A percentile compares a stretch with the other conserved stretches of the same genome.
Conservation (phyloP, 2,329 filamentous ascomycete genomes). For the Lachnellula arida region DNA sequence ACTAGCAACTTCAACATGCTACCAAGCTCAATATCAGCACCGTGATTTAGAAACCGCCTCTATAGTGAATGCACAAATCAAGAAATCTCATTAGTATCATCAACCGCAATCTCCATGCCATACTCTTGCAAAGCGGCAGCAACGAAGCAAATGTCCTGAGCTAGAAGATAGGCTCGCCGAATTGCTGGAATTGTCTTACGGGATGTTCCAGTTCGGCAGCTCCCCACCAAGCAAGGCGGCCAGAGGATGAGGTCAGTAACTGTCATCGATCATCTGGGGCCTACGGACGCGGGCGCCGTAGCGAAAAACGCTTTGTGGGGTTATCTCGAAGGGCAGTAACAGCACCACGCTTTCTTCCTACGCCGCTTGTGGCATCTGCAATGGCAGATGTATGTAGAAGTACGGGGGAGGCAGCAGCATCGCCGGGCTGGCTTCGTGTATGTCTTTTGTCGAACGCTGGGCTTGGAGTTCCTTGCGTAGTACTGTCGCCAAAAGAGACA, state of each 20-base stretch:
- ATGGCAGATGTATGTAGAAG: background rate
- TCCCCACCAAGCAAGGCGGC: background rate
- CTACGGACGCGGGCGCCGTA: background rate
- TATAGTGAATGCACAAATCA: background rate
- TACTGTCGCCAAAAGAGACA: constrained; percentile 1
- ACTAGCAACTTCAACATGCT: background rate
- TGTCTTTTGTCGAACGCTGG: background rate
- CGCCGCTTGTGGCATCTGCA: background rate
- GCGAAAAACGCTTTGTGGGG: background rate
- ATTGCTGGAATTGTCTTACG: too few species aligned
- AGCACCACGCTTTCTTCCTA: background rate
- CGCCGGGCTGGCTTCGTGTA: background rate
- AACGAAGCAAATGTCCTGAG: too few species aligned
- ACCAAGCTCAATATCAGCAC: background rate
- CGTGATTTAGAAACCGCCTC: background rate
- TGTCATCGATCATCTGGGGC: background rate
- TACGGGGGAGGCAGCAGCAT: background rate
- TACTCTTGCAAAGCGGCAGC: too few species aligned
- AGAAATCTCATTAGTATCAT: background rate
- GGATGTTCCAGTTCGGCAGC: too few species aligned
- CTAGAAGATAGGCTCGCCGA: too few species aligned
- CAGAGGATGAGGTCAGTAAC: background rate
- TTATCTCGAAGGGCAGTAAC: background rate
- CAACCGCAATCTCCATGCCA: background rate
- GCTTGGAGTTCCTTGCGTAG: constrained; percentile 19